Base-by-base conservation (phyloP, 2,329 filamentous ascomycete species). In the Sphaerulina populicola region DNA sequence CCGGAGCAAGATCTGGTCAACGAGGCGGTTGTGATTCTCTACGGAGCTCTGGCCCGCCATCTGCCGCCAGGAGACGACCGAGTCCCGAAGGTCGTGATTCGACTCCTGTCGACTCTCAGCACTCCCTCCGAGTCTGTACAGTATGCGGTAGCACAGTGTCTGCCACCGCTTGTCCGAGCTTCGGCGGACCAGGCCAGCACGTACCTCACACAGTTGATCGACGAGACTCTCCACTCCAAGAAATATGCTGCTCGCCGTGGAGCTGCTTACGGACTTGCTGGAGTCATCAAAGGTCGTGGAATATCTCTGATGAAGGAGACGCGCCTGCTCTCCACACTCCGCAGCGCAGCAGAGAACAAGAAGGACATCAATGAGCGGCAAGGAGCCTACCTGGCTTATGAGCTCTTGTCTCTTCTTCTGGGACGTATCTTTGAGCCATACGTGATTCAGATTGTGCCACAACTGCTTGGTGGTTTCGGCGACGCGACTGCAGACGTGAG, bases 91-190 rank as follows among this genome's bases (percentile, higher is more conserved):
- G 93, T 98, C 41, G 83, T 98, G 45, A 84, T 91, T 60, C 82
- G 89, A 56, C 76, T 98, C 18, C 77, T 98, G 50, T 81, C 82
- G 18, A 96, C 94, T 6, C 75, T 98, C 40, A 93, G 85, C 67
- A 97, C 91, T 10, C 93, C 93, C 27, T 97, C 93, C 0, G 93
- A 98, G 69, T 90, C 88, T 12, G 93, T 98, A 1, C 93, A 98
- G 69, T 96, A 93, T 66, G 93, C 93, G 42, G 90, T 97, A 52
- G 89, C 94, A 3, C 88, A 93, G 64, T 98, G 93, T 62, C 74
- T 98, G 18, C 91, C 93, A 11, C 90, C 93, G 1, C 76, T 98
- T n/a, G 82, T 98, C 30, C 83, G 81, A 52, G 85, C 88, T 2
- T 91, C 86, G 42, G 80, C 79, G 29, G 81, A 90, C 54, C 86